Conservation (phyloP, 2,329 filamentous ascomycete genomes). For the Thelonectria discophora region DNA sequence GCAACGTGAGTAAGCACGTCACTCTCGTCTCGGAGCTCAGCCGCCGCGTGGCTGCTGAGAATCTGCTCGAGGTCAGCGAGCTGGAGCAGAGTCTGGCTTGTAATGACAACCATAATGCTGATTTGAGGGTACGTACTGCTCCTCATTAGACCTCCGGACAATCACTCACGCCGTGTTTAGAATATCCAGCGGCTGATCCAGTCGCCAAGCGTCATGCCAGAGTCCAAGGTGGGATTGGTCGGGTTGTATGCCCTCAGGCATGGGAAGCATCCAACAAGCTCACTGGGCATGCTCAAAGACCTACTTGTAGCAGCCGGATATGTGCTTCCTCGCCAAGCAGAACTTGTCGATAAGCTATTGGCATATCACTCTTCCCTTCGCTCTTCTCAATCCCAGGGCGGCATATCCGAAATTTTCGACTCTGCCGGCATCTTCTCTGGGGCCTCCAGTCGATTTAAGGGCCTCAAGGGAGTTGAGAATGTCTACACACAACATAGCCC, state of each 20-base stretch:
- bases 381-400: slow-evolving; percentile 75
- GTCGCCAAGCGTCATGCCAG: slow-evolving; percentile 76
- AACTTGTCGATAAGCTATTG: slow-evolving; percentile 82
- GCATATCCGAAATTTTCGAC: slow-evolving; percentile 92
- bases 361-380: slow-evolving; percentile 89
- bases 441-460: slow-evolving; percentile 88
- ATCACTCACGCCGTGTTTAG: slow-evolving; percentile 53
- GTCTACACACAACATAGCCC: slow-evolving; percentile 98
- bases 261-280: slow-evolving; percentile 83
- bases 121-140: slow-evolving; percentile 75
- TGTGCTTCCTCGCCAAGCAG: slow-evolving; percentile 77
- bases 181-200: slow-evolving; percentile 88
- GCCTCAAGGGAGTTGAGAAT: slow-evolving; percentile 96
- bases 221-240: slow-evolving; percentile 89
- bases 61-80: slow-evolving; percentile 94
- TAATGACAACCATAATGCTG: slow-evolving; percentile 91
- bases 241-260: slow-evolving; percentile 96
- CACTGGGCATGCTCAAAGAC: slow-evolving; percentile 85
- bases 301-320: slow-evolving; percentile 85
- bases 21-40: slow-evolving; percentile 94
- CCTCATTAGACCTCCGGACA: neutral
- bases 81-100: slow-evolving; percentile 96
- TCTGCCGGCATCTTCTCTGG: slow-evolving; percentile 90
- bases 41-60: slow-evolving; percentile 84
- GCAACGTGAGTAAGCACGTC: slow-evolving; percentile 98